These are phyloP conservation scores for Curvularia verruculosa DNA, from an alignment of 2,329 filamentous ascomycete genomes.

Conservation along the genomic window DNA sequence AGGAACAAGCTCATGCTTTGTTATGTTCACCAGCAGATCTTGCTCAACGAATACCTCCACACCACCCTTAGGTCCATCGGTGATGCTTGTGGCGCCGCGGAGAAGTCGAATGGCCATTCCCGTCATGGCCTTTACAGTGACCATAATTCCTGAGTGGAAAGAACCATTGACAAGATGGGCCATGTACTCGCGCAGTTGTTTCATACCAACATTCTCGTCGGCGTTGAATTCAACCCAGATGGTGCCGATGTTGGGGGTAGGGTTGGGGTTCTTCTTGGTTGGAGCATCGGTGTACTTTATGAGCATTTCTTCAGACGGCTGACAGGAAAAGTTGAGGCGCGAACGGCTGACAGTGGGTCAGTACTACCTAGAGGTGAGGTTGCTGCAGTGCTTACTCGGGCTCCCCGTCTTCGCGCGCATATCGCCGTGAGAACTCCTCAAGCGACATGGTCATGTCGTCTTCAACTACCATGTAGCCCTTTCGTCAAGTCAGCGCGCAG, in stretches of 20 bases:
- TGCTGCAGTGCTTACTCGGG: conserved; percentile 67
- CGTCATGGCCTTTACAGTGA: conserved; percentile 82
- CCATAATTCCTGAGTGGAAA: conserved; percentile 89
- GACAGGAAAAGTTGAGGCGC: conserved; percentile 86
- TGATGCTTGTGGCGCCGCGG: conserved; percentile 37
- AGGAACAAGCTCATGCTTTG: conserved; percentile 93
- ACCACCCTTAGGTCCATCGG: conserved; percentile 71
- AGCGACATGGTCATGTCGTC: conserved; percentile 87
- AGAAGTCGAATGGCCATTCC: conserved; percentile 66
- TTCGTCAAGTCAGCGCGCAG: conserved; percentile 28
- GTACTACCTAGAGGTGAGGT: conserved; percentile 5
- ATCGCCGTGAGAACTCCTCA: conserved; percentile 77
- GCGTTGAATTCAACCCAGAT: conserved; percentile 93
- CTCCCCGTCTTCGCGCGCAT: conserved; percentile 72
- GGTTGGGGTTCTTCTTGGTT: conserved; percentile 71
- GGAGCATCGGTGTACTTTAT: conserved; percentile 78
- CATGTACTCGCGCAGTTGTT: conserved; percentile 89
- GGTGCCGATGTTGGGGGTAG: conserved; percentile 76
- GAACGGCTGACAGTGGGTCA: conserved; percentile 65
- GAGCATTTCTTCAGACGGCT: conserved; percentile 83
- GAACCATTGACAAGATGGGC: conserved; percentile 78
- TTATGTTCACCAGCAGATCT: conserved; percentile 97
- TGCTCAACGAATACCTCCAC: conserved; percentile 97
- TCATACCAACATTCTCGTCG: conserved; percentile 82
- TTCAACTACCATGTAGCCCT: conserved; percentile 94